These are phyloP conservation scores for Fusarium vanettenii DNA, from an alignment of 2,329 filamentous ascomycete species.

Conservation along the genomic window DNA sequence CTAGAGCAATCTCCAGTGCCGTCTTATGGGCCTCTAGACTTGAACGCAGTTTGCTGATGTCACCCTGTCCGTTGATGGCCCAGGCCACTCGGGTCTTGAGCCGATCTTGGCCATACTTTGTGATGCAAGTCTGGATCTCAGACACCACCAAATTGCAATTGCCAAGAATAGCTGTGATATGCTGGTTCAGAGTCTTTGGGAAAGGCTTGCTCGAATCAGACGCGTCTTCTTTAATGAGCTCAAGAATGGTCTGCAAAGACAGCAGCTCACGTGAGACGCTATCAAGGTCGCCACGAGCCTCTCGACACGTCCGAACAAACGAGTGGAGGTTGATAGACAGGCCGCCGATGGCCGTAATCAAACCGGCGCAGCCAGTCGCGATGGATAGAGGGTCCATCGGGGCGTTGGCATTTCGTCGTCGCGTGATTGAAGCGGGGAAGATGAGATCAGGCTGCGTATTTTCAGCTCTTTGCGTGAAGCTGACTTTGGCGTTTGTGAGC, in stretches of 20 bases:
- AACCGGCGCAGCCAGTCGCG: constrained; percentile 12
- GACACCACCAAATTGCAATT: constrained; percentile 9
- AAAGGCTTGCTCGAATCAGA: not conserved
- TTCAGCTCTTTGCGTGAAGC: not conserved
- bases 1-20: constrained; percentile 11
- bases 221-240: constrained; percentile 12
- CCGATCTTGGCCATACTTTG: not conserved
- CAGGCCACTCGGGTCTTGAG: constrained; percentile 6
- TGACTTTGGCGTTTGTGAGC: not conserved
- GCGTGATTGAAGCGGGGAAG: not conserved
- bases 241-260: constrained; percentile 5
- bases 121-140: constrained; percentile 7
- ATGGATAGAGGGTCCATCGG: constrained; percentile 27
- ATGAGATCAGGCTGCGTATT: not conserved
- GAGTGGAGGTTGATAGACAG: not conserved
- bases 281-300: constrained; percentile 11
- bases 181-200: constrained; percentile 1
- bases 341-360: not conserved
- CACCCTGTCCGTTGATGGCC: constrained; percentile 6
- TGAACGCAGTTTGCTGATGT: constrained; percentile 10
- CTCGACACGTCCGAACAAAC: constrained; percentile 7
- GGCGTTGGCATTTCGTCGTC: not conserved
- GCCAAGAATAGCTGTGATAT: not conserved
- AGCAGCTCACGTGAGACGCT: constrained; percentile 11
- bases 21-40: constrained; percentile 23